Percentiles rank a stretch among this genome's conserved stretches.
These are phyloP conservation scores for Puccinia coronata DNA, from an alignment of 1,284 basidiomycete genomes.

Conservation along the genomic window DNA sequence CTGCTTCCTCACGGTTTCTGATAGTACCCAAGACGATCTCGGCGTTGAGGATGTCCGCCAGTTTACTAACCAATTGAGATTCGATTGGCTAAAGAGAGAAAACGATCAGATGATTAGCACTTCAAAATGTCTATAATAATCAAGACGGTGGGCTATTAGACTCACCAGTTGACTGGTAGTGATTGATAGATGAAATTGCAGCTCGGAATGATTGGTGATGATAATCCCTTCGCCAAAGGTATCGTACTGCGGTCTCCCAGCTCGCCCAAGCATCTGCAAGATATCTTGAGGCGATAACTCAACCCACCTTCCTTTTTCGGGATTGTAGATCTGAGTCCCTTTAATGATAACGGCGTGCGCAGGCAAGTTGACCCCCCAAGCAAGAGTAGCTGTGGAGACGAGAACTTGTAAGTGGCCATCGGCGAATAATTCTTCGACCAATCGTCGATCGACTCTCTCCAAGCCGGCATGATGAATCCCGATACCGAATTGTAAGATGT, in stretches of 20 bases:
- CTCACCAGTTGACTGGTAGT: conserved; percentile 79
- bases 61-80: conserved; percentile 85
- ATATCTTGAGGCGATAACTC: conserved; percentile 96
- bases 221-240: conserved; percentile 97
- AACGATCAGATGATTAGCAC: conserved; percentile 48
- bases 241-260: conserved; percentile 96
- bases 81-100: conserved; percentile 73
- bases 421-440: conserved; percentile 92
- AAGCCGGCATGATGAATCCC: conserved; percentile 99
- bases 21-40: conserved; percentile 96
- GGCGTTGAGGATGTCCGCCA: conserved; percentile 95
- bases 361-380: conserved; percentile 98
- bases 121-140: neutral
- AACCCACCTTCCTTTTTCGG: conserved; percentile 96
- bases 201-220: conserved; percentile 94
- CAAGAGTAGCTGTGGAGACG: conserved; percentile 94
- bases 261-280: conserved; percentile 97
- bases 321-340: conserved; percentile 98
- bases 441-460: conserved; percentile 85
- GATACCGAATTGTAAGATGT: conserved; percentile 93
- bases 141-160: neutral
- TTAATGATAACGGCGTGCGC: conserved; percentile 99
- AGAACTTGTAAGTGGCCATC: conserved; percentile 91
- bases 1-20: conserved; percentile 92
- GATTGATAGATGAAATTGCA: conserved; percentile 93